phyloP scores from a whole-genome alignment of 1,284 basidiomycete species.

The Leccinum angustisporum region DNA sequence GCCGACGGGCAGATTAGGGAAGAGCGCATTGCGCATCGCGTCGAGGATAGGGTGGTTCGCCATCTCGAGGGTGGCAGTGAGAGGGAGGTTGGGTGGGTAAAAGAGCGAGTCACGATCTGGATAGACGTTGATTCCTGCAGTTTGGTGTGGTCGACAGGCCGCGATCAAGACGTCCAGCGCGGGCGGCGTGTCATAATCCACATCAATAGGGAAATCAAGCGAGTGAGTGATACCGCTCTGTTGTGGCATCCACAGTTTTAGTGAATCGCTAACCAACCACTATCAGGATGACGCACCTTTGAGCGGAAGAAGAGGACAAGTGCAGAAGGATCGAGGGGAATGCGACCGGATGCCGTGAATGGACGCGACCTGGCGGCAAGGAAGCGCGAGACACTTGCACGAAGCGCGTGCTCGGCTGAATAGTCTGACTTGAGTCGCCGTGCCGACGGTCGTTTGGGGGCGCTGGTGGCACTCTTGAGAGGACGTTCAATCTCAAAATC shows the following conservation, averaged over 20 bases:
- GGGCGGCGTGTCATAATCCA: slow-evolving; percentile 70
- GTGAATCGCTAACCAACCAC: not conserved
- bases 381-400: slow-evolving; percentile 55
- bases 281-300: slow-evolving; percentile 47
- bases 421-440: slow-evolving; percentile 40
- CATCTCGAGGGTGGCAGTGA: slow-evolving; percentile 74
- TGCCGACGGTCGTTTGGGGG: slow-evolving; percentile 31
- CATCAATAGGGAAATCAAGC: slow-evolving; percentile 77
- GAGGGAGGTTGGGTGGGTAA: slow-evolving; percentile 68
- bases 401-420: slow-evolving; percentile 53
- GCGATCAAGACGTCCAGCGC: slow-evolving; percentile 77
- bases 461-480: slow-evolving; percentile 35
- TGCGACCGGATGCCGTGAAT: slow-evolving; percentile 66
- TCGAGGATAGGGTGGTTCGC: slow-evolving; percentile 79
- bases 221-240: slow-evolving; percentile 78
- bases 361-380: slow-evolving; percentile 59
- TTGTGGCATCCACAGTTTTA: slow-evolving; percentile 10
- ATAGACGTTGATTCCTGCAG: slow-evolving; percentile 53
- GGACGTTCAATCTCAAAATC: slow-evolving; percentile 65
- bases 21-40: slow-evolving; percentile 65
- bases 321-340: slow-evolving; percentile 66
- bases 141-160: slow-evolving; percentile 66
- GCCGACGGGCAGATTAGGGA: slow-evolving; percentile 64
- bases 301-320: slow-evolving; percentile 76
- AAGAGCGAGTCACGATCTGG: slow-evolving; percentile 65